Percentiles rank a stretch among this genome's conserved stretches.
Conservation (phyloP, 352 stramenopile species). For the Phytophthora pseudosyringae region DNA sequence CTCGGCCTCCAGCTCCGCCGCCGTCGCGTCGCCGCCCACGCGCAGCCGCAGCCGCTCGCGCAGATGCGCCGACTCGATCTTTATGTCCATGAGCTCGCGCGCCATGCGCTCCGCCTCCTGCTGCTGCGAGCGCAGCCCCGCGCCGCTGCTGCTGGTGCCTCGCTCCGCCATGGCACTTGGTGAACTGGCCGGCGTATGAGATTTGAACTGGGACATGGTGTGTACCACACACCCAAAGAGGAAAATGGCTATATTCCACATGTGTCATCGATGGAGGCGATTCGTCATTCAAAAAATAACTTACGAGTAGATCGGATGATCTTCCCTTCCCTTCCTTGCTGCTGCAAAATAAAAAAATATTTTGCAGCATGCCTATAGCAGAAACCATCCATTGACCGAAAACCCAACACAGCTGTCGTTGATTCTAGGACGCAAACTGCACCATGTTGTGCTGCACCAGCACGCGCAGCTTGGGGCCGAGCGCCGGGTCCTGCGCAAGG, state of each 20-base stretch:
- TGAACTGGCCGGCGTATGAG: neutral
- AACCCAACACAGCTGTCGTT: too few species aligned
- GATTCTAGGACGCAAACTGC: slow-evolving; percentile 35
- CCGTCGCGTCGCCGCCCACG: slow-evolving; percentile 76
- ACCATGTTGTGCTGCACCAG: slow-evolving; percentile 68
- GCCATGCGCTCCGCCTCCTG: slow-evolving; percentile 59
- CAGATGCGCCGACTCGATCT: slow-evolving; percentile 85
- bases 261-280: too few species aligned
- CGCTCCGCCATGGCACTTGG: slow-evolving; percentile 17
- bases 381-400: too few species aligned
- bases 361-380: too few species aligned
- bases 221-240: neutral
- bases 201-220: slow-evolving; percentile 3
- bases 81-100: slow-evolving; percentile 84
- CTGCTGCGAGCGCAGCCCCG: slow-evolving; percentile 53
- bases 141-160: slow-evolving; percentile 6
- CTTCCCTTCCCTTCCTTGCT: too few species aligned
- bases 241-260: neutral
- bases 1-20: slow-evolving; percentile 81
- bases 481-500: slow-evolving; percentile 46
- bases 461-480: slow-evolving; percentile 61
- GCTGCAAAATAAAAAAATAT: too few species aligned
- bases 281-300: too few species aligned
- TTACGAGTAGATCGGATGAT: too few species aligned
- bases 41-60: slow-evolving; percentile 71